Base-by-base conservation (phyloP, 371 early-diverging fungal genomes). In the Mortierella sp. region DNA sequence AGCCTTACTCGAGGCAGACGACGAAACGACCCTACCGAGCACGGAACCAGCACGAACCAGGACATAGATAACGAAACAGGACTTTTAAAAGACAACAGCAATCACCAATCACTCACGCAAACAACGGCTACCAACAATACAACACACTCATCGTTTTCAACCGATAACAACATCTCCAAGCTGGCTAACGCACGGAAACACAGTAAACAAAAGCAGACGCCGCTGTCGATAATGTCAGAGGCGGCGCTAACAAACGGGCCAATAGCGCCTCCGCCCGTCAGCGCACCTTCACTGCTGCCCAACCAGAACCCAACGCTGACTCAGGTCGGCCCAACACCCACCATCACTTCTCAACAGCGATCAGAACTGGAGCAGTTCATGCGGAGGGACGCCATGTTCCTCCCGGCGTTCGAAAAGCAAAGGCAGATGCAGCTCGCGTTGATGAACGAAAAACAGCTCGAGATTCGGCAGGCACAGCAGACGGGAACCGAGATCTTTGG, bases 181-280 rank as follows among this genome's bases (percentile, higher is more conserved):
- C 64, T 37, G 64, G 37, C 64, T 13, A 64, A 31, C 31, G 37
- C 11, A 64, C 64, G 31, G 37, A 31, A 64, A 64, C 64, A 31
- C 64, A 59, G 59, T 64, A 64, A 64, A 64, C 64, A 31, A 64
- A 64, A 37, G 37, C 37, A 64, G 31, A 21, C 37, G 37, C 37
- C 31, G 34, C 31, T 64, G 64, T 34, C 64, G 64, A 64, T 64
- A 64, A 75, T 75, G 72, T 74, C 80, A 19, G 80, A 80, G 37
- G 72, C 75, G 0, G 46, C 75, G 28, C 55, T 74, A 14, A 54
- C 79, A 11, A 73, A 79, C 44, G 72, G 72, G 26, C 79, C 79
- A 24, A 67, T 48, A 46, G 70, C 69, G n/a, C 95, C 69, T 21
- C 95, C 96, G 78, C 94, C 94, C 51, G 74, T 74, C 89, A 75